A percentile compares a stretch with the other conserved stretches of the same genome.
These are phyloP conservation scores for Maudiozyma serrabonitensis DNA, from an alignment of 805 yeast genomes.

Conservation along the genomic window DNA sequence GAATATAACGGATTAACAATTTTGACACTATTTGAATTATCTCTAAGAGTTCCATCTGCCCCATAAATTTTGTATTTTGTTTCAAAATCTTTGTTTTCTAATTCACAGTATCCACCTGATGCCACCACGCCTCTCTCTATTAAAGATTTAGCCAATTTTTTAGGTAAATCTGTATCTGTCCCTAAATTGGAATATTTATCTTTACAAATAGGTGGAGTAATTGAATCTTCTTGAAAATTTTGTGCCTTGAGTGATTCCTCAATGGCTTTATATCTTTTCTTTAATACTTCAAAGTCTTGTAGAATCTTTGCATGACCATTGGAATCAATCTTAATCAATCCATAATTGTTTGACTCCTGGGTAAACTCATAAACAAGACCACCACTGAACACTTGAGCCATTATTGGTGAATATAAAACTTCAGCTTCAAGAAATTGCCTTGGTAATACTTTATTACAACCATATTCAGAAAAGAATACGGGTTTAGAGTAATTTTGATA, in stretches of 20 bases:
- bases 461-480: slow-evolving; percentile 82
- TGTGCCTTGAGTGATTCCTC: neutral
- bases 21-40: neutral
- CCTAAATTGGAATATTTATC: slow-evolving; percentile 36
- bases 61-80: slow-evolving; percentile 36
- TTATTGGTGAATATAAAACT: slow-evolving; percentile 56
- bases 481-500: slow-evolving; percentile 65
- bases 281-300: slow-evolving; percentile 42
- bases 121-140: slow-evolving; percentile 42
- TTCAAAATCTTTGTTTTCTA: slow-evolving; percentile 35
- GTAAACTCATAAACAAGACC: slow-evolving; percentile 77
- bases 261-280: slow-evolving; percentile 32
- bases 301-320: slow-evolving; percentile 33
- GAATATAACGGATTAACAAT: neutral
- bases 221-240: neutral
- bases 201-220: slow-evolving; percentile 22
- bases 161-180: slow-evolving; percentile 31
- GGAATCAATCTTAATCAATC: slow-evolving; percentile 48
- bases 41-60: slow-evolving; percentile 31
- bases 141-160: slow-evolving; percentile 36
- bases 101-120: slow-evolving; percentile 41
- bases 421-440: slow-evolving; percentile 69
- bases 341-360: slow-evolving; percentile 72
- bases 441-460: slow-evolving; percentile 78
- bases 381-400: slow-evolving; percentile 74